Conservation (phyloP, 192 early-diverging fungal species). For the Rhizophagus sp. region DNA sequence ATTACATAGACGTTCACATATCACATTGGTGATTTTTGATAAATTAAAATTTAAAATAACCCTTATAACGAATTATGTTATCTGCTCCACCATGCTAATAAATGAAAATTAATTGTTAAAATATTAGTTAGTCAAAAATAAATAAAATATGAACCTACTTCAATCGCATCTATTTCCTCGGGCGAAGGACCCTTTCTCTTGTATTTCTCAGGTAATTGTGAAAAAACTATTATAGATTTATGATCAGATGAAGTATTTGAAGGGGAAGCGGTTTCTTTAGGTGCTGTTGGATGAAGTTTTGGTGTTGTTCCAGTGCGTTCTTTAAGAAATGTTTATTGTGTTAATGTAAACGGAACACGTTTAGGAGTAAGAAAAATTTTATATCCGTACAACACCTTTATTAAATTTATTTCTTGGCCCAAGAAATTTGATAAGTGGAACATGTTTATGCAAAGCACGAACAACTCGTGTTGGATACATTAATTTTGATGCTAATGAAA, state of each 20-base stretch:
- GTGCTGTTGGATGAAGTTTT: background rate
- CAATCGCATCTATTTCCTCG: conserved; percentile 7
- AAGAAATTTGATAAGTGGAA: conserved; percentile 41
- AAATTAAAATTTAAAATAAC: background rate
- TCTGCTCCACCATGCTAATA: conserved; percentile 12
- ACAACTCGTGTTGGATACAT: conserved; percentile 17
- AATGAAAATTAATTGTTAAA: background rate
- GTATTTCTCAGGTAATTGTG: conserved; percentile 5
- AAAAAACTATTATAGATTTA: conserved; percentile 9
- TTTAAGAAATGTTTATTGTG: background rate
- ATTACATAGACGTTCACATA: too few species aligned
- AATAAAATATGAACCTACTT: background rate
- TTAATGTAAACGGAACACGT: background rate
- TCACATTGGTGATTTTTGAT: background rate
- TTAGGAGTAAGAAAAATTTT: background rate
- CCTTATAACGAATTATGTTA: background rate
- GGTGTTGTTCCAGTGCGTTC: background rate
- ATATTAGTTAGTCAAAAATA: background rate
- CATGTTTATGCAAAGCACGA: conserved; percentile 31
- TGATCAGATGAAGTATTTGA: background rate
- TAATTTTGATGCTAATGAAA: background rate
- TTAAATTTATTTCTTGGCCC: conserved; percentile 37
- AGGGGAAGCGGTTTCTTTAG: background rate
- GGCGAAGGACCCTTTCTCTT: conserved; percentile 11
- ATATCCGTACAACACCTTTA: background rate